Evolutionary conservation across 2,329 filamentous ascomycete species (phyloP).

Genomic region (Phaeosphaeria sp.): DNA sequence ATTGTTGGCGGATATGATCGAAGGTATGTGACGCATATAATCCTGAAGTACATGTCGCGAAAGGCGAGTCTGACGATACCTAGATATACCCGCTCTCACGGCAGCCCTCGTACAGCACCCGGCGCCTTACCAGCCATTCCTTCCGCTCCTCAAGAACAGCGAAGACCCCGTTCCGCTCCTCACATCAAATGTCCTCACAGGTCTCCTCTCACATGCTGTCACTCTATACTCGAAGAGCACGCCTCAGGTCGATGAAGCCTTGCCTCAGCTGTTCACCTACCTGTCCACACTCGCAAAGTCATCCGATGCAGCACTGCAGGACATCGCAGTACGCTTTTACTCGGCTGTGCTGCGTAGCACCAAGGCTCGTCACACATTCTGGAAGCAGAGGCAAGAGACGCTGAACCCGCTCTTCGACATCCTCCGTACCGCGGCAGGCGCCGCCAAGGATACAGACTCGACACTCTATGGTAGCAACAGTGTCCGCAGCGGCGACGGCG

Average conservation of each 20-base stretch:
- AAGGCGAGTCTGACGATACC: neutral
- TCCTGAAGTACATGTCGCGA: neutral
- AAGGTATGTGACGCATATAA: conserved; percentile 63
- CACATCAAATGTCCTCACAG: conserved; percentile 84
- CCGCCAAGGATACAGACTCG: conserved; percentile 72
- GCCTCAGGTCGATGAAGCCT: conserved; percentile 72
- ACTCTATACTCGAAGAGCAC: conserved; percentile 65
- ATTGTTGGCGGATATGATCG: conserved; percentile 83
- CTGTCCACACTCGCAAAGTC: conserved; percentile 83
- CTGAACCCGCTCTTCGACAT: conserved; percentile 82
- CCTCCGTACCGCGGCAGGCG: conserved; percentile 74
- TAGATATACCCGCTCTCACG: conserved; percentile 81
- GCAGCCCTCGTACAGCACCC: conserved; percentile 76
- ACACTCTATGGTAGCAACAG: conserved; percentile 60
- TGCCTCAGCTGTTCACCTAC: conserved; percentile 85
- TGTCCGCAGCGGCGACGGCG: conserved; percentile 67
- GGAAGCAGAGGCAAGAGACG: conserved; percentile 88
- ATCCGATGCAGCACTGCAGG: conserved; percentile 87
- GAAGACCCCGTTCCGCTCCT: conserved; percentile 90
- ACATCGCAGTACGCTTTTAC: conserved; percentile 92
- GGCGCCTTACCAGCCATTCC: conserved; percentile 76
- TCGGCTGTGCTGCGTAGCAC: conserved; percentile 81
- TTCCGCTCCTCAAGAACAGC: conserved; percentile 82
- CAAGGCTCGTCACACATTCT: conserved; percentile 81
- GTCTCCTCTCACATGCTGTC: conserved; percentile 72